Evolutionary conservation across 257 asterid genomes (phyloP), one percentile per base, ranked within the genome.

Genomic region (Salvia rosmarinus): DNA sequence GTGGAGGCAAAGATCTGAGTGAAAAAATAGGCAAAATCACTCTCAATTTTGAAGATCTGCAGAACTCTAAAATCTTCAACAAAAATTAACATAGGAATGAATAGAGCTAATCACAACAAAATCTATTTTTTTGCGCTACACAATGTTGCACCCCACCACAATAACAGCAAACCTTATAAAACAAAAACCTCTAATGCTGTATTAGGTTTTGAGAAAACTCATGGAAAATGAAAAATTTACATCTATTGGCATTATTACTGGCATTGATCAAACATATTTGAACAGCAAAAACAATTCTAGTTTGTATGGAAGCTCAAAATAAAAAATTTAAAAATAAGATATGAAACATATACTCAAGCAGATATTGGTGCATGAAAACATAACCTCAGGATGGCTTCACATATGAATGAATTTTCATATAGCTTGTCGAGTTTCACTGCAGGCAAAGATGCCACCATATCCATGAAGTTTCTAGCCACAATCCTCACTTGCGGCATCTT

Each of bases 401-500:
- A 89, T 62, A 91, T 91, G 84, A 91, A 94, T 21, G 98, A 84
- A 73, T 89, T 94, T 30, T 89, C 88, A 70, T 89, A 94, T 68
- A 94, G 97, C 79, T 78, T 85, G 82, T 95, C 96, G 10, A 95
- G 98, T 81, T 95, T 95, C 78, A 81, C n/a, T 2, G 95, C 88
- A 23, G 99, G 98, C 88, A 95, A 73, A 34, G 98, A 95, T 58
- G 98, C 96, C 88, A 89, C 99, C 98, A 95, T 95, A 81, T 95
- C 99, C 99, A 91, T 89, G 75, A 95, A 95, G 71, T 95, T 95
- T 75, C 84, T 89, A 4, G 99, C 97, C 3, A 95, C 98, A 49
- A 95, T 85, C 82, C 79, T 91, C 73, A 95, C 96, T 71, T 91
- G 96, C 78, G 98, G 98, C 99, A 95, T 94, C 78, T 82, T 78